phyloP scores from a whole-genome alignment of 768 basidiomycete genomes.

The Kwoniella sp. region DNA sequence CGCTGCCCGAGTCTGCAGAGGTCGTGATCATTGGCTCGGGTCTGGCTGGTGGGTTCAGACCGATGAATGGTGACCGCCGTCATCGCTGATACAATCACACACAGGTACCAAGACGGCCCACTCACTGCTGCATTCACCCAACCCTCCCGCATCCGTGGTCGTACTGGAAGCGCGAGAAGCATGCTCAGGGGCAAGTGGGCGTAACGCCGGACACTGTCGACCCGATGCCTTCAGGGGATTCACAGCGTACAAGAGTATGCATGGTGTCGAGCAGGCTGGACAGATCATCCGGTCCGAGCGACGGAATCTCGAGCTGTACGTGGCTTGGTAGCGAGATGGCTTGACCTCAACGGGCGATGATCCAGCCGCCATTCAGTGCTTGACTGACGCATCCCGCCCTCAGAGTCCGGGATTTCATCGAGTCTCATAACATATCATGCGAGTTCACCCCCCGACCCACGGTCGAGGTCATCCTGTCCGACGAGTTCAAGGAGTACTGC shows the following conservation, averaged over 20 bases:
- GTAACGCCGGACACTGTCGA: slow-evolving; percentile 50
- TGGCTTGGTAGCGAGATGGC: no score
- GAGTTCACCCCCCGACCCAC: slow-evolving; percentile 1
- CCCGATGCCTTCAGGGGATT: slow-evolving; percentile 28
- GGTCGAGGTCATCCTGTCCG: background rate
- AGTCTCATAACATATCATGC: background rate
- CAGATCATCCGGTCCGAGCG: background rate
- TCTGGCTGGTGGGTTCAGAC: slow-evolving; percentile 7
- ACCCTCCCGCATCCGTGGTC: slow-evolving; percentile 52
- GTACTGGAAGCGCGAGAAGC: slow-evolving; percentile 74
- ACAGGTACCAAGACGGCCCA: slow-evolving; percentile 18
- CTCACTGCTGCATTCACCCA: slow-evolving; percentile 12
- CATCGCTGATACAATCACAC: no score
- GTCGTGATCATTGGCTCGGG: slow-evolving; percentile 32
- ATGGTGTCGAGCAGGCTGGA: background rate
- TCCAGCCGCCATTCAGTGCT: background rate
- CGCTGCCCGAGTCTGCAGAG: slow-evolving; percentile 21
- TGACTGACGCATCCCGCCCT: background rate
- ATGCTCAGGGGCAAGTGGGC: slow-evolving; percentile 59
- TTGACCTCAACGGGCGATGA: background rate
- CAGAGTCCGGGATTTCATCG: slow-evolving; percentile 1
- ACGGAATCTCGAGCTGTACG: background rate
- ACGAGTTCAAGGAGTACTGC: background rate
- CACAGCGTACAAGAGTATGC: slow-evolving; percentile 10
- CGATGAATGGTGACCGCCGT: background rate